Conservation (phyloP, 1,284 basidiomycete species). For the Cryptococcus deneoformans region DNA sequence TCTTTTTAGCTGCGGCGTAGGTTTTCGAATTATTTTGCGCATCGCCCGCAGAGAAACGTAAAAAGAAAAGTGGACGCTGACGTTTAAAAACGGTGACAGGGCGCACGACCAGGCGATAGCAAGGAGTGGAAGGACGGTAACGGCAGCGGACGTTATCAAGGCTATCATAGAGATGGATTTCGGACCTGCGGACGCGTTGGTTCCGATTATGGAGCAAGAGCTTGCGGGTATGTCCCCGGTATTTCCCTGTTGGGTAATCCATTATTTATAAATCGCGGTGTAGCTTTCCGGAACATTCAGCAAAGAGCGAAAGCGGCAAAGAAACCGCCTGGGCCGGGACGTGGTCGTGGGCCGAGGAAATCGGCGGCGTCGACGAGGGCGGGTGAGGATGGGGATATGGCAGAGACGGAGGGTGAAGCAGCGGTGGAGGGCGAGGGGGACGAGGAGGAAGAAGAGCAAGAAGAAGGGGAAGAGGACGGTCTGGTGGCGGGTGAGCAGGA, state of each 20-base stretch:
- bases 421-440: neutral
- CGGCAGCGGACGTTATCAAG: slow-evolving; percentile 81
- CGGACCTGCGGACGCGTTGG: slow-evolving; percentile 59
- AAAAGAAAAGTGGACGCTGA: no score
- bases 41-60: slow-evolving; percentile 10
- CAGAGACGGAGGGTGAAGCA: slow-evolving; percentile 5
- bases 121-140: slow-evolving; percentile 83
- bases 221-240: slow-evolving; percentile 59
- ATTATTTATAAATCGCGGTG: no score
- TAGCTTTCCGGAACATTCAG: slow-evolving; percentile 37
- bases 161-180: slow-evolving; percentile 79
- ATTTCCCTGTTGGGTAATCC: neutral
- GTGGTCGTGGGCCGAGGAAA: slow-evolving; percentile 40
- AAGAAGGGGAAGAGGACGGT: neutral
- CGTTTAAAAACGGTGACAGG: slow-evolving; percentile 54
- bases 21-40: slow-evolving; percentile 25
- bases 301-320: slow-evolving; percentile 33
- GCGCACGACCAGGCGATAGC: slow-evolving; percentile 81
- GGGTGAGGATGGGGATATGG: slow-evolving; percentile 22
- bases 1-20: slow-evolving; percentile 63
- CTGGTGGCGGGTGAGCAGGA: neutral
- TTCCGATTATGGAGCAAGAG: slow-evolving; percentile 65
- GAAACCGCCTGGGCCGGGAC: slow-evolving; percentile 27
- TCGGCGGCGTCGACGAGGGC: slow-evolving; percentile 25
- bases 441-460: slow-evolving; percentile 2